These are phyloP conservation scores for Quillaja saponaria DNA, from an alignment of 306 rosid species.

Conservation along the genomic window DNA sequence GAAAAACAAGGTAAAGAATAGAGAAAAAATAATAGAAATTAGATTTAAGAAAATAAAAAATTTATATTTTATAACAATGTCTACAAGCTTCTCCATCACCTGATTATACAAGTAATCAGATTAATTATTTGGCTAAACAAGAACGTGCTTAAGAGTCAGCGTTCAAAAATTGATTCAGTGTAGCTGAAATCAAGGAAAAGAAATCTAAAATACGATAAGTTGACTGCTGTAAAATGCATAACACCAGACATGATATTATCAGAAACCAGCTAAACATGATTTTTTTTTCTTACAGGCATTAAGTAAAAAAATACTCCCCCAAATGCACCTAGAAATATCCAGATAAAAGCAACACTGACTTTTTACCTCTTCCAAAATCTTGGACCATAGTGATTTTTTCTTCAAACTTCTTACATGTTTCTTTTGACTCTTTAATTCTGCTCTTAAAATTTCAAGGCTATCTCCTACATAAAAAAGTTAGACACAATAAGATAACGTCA, in stretches of 20 bases:
- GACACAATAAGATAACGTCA: conserved; percentile 20
- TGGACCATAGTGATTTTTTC: conserved; percentile 96
- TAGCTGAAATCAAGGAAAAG: conserved; percentile 19
- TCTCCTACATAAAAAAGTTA: conserved; percentile 63
- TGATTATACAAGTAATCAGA: conserved; percentile 46
- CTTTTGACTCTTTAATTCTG: conserved; percentile 92
- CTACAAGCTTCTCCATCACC: conserved; percentile 97
- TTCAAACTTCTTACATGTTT: conserved; percentile 89
- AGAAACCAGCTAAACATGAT: conserved; percentile 16
- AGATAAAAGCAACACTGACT: conserved; percentile 31
- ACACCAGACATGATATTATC: background rate
- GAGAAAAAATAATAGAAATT: no score
- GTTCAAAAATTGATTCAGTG: conserved; percentile 15
- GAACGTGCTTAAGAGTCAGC: conserved; percentile 15
- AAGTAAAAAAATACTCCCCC: background rate
- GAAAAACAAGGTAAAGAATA: no score
- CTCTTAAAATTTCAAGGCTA: conserved; percentile 84
- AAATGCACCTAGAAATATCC: background rate
- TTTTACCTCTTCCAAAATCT: conserved; percentile 94
- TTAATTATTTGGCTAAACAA: conserved; percentile 14
- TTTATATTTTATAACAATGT: no score
- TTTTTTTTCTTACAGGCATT: background rate
- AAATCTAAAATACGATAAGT: conserved; percentile 19
- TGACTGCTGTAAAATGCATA: conserved; percentile 18
- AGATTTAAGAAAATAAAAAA: no score